Base-by-base conservation (phyloP, 768 basidiomycete genomes). In the Lyophyllum semitale region DNA sequence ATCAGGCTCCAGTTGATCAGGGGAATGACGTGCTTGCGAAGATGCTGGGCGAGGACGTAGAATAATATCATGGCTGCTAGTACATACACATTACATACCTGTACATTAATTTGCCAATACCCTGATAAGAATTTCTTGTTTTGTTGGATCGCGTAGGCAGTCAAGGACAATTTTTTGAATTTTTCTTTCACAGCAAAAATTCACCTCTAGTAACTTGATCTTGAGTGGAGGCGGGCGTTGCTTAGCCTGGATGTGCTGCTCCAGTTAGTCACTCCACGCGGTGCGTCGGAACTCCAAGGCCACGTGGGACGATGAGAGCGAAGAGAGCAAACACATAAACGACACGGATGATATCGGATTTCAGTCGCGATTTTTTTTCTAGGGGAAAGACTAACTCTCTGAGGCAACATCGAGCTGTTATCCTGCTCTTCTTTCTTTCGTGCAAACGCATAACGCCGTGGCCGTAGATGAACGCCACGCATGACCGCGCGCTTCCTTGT, bases 1-100 rank as follows among this genome's bases (percentile, higher is more conserved):
- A 86, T 59, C 82, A 90, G 59, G 83, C 84, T 1, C 82, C 86
- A 6, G 72, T 69, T 58, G 82, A 86, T 58, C 77, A 81, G 49
- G 86, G 82, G 25, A 87, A 85, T 38, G 87, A 91, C 63, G 77
- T 82, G 27, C 74, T 93, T 52, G 86, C 88, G 51, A 84, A 79
- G 65, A 81, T 92, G 72, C 74, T 89, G 68, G 86, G 84, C 2
- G 79, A 80, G 59, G 75, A 77, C 50, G 43, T 57, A 32, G 54
- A 56, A 29, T 60, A 33, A 59, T 46, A 37, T 2, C n/a, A 35
- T 9, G 15, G 25, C 20, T 11, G 26, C 20, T 12, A 48, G 33
- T 38, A 35, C 22, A 15, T 49, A 15, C n/a, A 4, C 23, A 20
- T 26, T 11, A 23, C 4, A 18, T 38, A 18, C 23, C 43, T 26